phyloP scores from a whole-genome alignment of 768 basidiomycete species.

The Pulveroboletus sp. region DNA sequence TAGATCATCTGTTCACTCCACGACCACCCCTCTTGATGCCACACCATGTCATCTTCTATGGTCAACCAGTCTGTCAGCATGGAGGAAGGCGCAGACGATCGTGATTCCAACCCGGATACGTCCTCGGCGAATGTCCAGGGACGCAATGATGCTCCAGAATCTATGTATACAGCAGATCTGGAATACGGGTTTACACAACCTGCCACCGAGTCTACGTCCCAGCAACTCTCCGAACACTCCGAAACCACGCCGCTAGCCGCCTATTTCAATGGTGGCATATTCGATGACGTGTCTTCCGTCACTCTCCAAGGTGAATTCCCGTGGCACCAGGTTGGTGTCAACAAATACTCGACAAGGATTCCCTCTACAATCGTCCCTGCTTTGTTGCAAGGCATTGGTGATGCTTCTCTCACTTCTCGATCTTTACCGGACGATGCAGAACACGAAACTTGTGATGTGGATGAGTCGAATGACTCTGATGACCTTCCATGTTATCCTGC shows the following conservation, averaged over 20 bases:
- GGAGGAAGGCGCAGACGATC: not conserved
- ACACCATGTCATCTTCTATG: constrained; percentile 6
- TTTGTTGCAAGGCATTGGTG: constrained; percentile 10
- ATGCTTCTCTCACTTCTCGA: constrained; percentile 2
- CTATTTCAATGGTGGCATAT: not conserved
- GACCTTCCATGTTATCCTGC: constrained; percentile 4
- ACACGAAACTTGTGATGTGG: not conserved
- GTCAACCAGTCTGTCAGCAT: not conserved
- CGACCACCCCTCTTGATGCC: constrained; percentile 3
- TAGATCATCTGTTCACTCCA: not conserved
- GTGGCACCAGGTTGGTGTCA: constrained; percentile 1
- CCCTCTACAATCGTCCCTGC: constrained; percentile 15
- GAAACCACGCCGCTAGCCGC: not conserved
- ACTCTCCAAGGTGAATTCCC: constrained; percentile 9
- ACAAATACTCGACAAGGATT: constrained; percentile 2
- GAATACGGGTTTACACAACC: not conserved
- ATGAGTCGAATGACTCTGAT: not conserved
- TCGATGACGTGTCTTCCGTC: constrained; percentile 11
- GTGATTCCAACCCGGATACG: not conserved
- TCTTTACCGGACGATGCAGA: not conserved
- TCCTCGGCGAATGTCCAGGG: not conserved
- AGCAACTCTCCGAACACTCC: constrained; percentile 2
- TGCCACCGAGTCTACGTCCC: constrained; percentile 2
- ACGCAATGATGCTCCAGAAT: not conserved
- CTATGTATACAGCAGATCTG: not conserved